A percentile compares a stretch with the other conserved stretches of the same genome.
phyloP scores from a whole-genome alignment of 2,329 filamentous ascomycete species.

The Verticillium nonalfalfae region DNA sequence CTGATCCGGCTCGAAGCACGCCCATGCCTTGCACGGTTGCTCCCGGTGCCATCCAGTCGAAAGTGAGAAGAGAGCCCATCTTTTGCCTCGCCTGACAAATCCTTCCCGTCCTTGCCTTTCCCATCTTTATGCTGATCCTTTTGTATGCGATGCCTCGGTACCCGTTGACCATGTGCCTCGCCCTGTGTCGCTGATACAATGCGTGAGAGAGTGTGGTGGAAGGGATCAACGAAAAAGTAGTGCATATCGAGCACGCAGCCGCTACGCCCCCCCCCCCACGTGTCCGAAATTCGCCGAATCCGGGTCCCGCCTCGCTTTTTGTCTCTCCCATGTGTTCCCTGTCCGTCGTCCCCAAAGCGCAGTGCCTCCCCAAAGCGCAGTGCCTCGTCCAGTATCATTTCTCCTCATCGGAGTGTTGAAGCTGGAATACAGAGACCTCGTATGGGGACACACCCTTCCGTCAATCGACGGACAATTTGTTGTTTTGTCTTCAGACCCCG shows the following conservation, averaged over 20 bases:
- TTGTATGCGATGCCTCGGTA: neutral
- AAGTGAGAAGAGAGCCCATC: neutral
- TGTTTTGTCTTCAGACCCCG: neutral
- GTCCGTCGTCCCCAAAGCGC: neutral
- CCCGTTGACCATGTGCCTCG: neutral
- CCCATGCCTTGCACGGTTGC: neutral
- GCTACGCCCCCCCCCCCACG: neutral
- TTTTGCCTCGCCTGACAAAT: neutral
- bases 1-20: neutral
- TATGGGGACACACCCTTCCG: neutral
- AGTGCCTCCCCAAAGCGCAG: neutral
- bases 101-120: neutral
- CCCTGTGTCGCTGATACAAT: neutral
- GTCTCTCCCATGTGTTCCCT: neutral
- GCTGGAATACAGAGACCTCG: too few species aligned
- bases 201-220: neutral
- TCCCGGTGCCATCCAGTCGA: neutral
- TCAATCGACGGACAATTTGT: neutral
- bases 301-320: neutral
- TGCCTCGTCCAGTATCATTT: neutral
- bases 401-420: too few species aligned
- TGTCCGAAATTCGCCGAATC: neutral
- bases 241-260: neutral
- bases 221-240: neutral
- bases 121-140: neutral